Evolutionary conservation across 2,329 filamentous ascomycete species (phyloP), one percentile per base, ranked within the genome.

Genomic region (Penicillium sp.): DNA sequence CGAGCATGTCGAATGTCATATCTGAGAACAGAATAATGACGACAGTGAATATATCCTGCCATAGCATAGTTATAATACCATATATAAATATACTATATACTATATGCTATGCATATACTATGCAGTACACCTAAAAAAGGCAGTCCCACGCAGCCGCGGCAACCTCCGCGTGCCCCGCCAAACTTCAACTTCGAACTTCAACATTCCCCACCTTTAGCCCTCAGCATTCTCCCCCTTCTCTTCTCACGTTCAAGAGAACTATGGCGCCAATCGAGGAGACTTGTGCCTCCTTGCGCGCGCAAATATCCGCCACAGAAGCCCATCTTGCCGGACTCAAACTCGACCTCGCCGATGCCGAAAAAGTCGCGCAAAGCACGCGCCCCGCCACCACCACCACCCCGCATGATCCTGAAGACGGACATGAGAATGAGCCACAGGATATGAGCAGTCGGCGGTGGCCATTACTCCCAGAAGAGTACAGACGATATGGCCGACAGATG

Each of bases 401-500:
- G 23, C 37, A 28, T 5, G 24, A 28, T 28, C 24, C 5, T 28
- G 24, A 10, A 10, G 36, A 52, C 48, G 29, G 28, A 34, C n/a
- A 46, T 10, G 10, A 24, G 16, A 31, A 52, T n/a, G 8, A 37
- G n/a, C 8, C 26, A 13, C 51, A 29, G 50, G n/a, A n/a, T 39
- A 19, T 28, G 6, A 43, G 28, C 3, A 52, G 23, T 21, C 61
- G 53, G 60, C 61, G 53, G 60, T 93, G 90, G 88, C 90, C 90
- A 0, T 78, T 96, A 2, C 73, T 76, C 3, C 76, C 80, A 14
- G 83, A 88, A 5, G 92, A 97, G 65, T 96, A 96, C 71, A 85
- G 85, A 60, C 83, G 92, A 57, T 97, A 97, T 76, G 92, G 91
- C 7, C 82, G 93, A 34, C 93, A 97, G 75, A 87, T 97, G 78